Evolutionary conservation across 441 rosid genomes (phyloP), one percentile per base, ranked within the genome.

Genomic region (Biscutella laevigata): DNA sequence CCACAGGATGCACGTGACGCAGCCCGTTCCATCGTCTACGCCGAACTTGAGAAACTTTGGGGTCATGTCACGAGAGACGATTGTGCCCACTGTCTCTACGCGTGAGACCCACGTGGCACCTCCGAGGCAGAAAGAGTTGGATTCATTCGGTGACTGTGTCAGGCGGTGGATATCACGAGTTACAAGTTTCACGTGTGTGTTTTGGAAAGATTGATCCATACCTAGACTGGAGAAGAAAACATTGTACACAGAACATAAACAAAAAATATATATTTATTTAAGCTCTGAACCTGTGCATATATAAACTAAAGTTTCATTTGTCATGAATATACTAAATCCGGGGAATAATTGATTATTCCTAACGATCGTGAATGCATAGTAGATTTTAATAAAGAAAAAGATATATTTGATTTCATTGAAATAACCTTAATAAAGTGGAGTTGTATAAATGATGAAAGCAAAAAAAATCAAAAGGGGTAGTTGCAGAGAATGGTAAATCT

Each of bases 11-110:
- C 97, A 88, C 49, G 68, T 55, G 64, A 80, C 32, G 62, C 70
- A 72, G 16, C 79, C 79, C 10, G 95, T 88, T 53, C 91, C 81
- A 48, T 86, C 94, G 44, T 84, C 95, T 61, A 92, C 35, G 0
- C 53, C 42, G 71, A 92, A 92, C 55, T 78, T 84, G 61, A 88
- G 77, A 74, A 82, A 92, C 58, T 73, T 80, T n/a, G 77, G 84
- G 16, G 79, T 81, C 57, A 46, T 39, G 35, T 84, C 88, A 14
- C 82, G 75, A 52, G 70, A 81, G 68, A 81, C 67, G 63, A 88
- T 67, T 5, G 67, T 57, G 47, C 95, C 95, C 2, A 79, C 64
- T 52, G 73, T 70, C 63, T 86, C 97, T 7, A 63, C 77, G 38
- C 84, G 88, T 21, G 88, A 77, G 57, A 85, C 20, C 42, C 49